Conservation (phyloP, 345 rosid species). For the Corchorus capsularis region DNA sequence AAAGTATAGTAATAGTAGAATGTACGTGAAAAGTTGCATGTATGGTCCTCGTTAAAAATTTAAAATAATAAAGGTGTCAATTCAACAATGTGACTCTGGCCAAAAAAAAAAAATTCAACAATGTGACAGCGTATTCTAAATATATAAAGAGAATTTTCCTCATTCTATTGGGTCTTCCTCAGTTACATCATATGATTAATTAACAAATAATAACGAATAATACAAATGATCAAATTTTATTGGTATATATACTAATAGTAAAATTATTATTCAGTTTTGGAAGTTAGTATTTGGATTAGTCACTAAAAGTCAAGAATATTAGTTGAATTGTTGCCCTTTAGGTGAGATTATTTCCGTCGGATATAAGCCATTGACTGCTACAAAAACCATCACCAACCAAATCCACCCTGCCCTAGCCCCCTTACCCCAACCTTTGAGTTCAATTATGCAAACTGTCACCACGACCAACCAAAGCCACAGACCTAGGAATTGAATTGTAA, state of each 20-base stretch:
- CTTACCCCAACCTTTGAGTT: background rate
- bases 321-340: constrained; percentile 24
- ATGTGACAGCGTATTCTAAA: background rate
- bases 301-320: constrained; percentile 22
- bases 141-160: background rate
- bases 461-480: no score
- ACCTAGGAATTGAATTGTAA: no score
- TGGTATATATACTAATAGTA: background rate
- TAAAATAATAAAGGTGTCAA: background rate
- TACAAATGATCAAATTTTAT: background rate
- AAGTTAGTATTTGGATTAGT: constrained; percentile 12
- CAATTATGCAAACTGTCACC: no score
- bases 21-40: no score
- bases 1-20: no score
- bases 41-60: no score
- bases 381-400: background rate
- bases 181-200: constrained; percentile 17
- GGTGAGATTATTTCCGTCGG: constrained; percentile 24
- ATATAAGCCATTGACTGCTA: constrained; percentile 23
- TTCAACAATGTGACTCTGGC: background rate
- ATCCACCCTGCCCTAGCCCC: background rate
- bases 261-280: constrained; percentile 4
- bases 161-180: background rate
- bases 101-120: no score
- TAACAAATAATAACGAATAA: background rate